Percentiles rank a stretch among this genome's conserved stretches.
phyloP scores from a whole-genome alignment of 805 yeast species.

The Lachancea lanzarotensis region DNA sequence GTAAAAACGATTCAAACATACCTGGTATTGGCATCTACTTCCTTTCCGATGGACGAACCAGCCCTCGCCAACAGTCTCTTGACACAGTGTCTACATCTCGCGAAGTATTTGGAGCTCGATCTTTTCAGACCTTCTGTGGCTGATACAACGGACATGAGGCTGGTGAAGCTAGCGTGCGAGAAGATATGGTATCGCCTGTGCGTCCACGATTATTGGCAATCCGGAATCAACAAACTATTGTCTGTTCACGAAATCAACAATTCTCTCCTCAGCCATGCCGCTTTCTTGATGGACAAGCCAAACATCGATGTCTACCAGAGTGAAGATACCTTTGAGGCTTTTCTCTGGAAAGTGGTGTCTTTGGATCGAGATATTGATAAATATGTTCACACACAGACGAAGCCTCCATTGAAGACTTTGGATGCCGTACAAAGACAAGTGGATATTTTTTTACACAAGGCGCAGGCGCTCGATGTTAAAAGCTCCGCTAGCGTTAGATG shows the following conservation, averaged over 20 bases:
- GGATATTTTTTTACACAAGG: constrained; percentile 15
- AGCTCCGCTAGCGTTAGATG: constrained; percentile 15
- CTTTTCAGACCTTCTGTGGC: constrained; percentile 18
- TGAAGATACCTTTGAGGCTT: constrained; percentile 26
- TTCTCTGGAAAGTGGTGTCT: constrained; percentile 28
- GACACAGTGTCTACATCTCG: constrained; percentile 20
- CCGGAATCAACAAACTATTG: constrained; percentile 19
- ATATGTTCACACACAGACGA: constrained; percentile 13
- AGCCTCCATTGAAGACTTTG: constrained; percentile 27
- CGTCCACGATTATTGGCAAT: constrained; percentile 23
- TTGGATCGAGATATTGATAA: constrained; percentile 30
- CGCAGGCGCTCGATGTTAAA: constrained; percentile 10
- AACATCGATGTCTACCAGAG: constrained; percentile 22
- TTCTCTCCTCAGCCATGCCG: constrained; percentile 26
- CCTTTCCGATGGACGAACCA: constrained; percentile 12
- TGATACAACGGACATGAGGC: constrained; percentile 19
- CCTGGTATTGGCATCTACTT: constrained; percentile 24
- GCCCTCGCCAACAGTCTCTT: constrained; percentile 17
- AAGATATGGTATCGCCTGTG: constrained; percentile 29
- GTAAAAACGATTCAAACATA: constrained; percentile 23
- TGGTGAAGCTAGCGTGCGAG: constrained; percentile 20
- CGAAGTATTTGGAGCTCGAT: constrained; percentile 22
- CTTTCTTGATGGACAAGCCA: constrained; percentile 20
- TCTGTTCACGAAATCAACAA: constrained; percentile 22
- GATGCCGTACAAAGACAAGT: constrained; percentile 25